Base-by-base conservation (phyloP, 2,329 filamentous ascomycete species). In the Colletotrichum chrysophilum region DNA sequence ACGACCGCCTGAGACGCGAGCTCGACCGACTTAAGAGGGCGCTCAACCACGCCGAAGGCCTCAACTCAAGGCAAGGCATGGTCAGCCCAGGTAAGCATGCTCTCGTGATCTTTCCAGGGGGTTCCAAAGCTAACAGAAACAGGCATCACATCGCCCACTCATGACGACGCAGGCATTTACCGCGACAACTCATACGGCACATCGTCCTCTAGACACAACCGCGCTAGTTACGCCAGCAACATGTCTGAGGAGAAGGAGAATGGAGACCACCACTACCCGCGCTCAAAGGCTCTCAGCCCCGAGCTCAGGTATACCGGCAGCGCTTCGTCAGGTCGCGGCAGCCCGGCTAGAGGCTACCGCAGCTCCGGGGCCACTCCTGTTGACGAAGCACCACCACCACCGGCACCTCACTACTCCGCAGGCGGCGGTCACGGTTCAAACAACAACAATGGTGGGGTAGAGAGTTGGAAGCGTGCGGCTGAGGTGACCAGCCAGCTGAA, bases 401-500 rank as follows among this genome's bases (percentile, higher is more conserved):
- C 43, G 21, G 67, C 72, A 7, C 71, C 70, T 18, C 66, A 70
- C 66, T 64, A 55, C 8, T 62, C 61, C 3, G 70, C 65, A 28
- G 77, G 71, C 81, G 78, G 74, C 74, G 67, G 82, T 76, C 75
- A 83, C 78, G 79, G 84, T 79, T 61, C 83, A 85, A 18, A 64
- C n/a, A 66, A 18, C 43, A 91, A 93, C 62, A 48, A 48, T 48
- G 92, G 92, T 1, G 32, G 32, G 32, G 92, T 93, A 21, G 97
- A 99, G 87, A 98, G 96, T 83, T 99, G 97, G 97, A 97, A 96
- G 87, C 90, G 97, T 79, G 97, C 97, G 21, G 97, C 97, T 3
- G 97, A 99, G 87, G 97, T 99, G 74, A 99, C 97, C 70, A 98
- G 96, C 85, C 97, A 98, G 84, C 85, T 99, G 81, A 99, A 98